These are phyloP conservation scores for Huntiella omanensis DNA, from an alignment of 2,329 filamentous ascomycete species.

Conservation along the genomic window DNA sequence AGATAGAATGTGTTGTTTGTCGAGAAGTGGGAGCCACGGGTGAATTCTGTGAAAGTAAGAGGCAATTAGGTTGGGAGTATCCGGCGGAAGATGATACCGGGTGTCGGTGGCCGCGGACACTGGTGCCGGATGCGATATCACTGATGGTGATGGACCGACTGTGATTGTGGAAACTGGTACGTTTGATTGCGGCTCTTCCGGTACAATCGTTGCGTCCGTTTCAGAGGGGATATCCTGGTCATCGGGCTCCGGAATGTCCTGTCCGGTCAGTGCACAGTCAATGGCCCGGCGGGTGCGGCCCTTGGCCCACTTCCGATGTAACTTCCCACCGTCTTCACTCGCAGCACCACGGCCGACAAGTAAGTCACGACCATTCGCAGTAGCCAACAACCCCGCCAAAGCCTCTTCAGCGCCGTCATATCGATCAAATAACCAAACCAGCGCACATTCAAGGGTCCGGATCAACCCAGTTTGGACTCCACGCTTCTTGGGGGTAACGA, in stretches of 20 bases:
- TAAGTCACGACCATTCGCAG: constrained; percentile 23
- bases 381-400: constrained; percentile 33
- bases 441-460: constrained; percentile 48
- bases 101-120: background rate
- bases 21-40: constrained; percentile 56
- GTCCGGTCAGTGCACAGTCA: constrained; percentile 38
- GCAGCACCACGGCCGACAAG: constrained; percentile 30
- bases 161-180: background rate
- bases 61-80: constrained; percentile 45
- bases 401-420: constrained; percentile 39
- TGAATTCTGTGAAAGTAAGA: constrained; percentile 60
- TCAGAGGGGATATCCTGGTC: constrained; percentile 18
- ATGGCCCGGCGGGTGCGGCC: constrained; percentile 44
- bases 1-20: constrained; percentile 42
- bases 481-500: constrained; percentile 54
- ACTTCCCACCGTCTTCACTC: constrained; percentile 28
- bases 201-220: background rate
- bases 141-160: background rate
- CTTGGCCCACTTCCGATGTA: constrained; percentile 44
- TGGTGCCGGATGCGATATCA: background rate
- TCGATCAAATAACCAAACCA: constrained; percentile 47
- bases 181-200: background rate
- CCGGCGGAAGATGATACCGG: constrained; percentile 24
- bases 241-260: constrained; percentile 19
- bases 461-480: constrained; percentile 69